phyloP scores from a whole-genome alignment of 352 stramenopile species.

The Pythium apleroticum region DNA sequence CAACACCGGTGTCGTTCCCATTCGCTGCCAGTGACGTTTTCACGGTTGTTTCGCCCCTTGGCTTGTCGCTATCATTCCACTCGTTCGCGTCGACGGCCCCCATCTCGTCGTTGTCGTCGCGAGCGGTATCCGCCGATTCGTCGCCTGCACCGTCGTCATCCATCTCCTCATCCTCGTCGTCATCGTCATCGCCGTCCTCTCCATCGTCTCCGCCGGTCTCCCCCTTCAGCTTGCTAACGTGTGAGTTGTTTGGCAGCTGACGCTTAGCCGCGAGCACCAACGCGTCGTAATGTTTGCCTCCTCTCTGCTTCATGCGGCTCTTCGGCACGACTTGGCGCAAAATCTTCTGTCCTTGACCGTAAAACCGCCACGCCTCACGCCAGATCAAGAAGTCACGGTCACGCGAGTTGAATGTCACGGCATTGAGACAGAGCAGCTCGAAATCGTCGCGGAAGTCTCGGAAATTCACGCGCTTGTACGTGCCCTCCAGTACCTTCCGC shows the following conservation, averaged over 20 bases:
- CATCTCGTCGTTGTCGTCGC: background rate
- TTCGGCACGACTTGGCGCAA: constrained; percentile 75
- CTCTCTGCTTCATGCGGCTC: constrained; percentile 72
- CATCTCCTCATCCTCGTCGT: constrained; percentile 23
- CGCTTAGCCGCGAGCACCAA: constrained; percentile 73
- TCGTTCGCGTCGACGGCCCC: constrained; percentile 9
- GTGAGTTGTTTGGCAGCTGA: constrained; percentile 82
- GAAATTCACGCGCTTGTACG: constrained; percentile 76
- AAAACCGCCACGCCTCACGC: constrained; percentile 92
- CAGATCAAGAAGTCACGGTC: constrained; percentile 90
- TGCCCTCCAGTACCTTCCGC: constrained; percentile 59
- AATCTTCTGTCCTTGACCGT: constrained; percentile 76
- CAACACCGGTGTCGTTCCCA: background rate
- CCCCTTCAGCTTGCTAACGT: constrained; percentile 48
- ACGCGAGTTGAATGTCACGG: constrained; percentile 94
- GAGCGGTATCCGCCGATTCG: constrained; percentile 15
- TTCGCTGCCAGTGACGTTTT: background rate
- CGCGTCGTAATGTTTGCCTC: constrained; percentile 68
- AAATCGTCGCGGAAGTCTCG: constrained; percentile 89
- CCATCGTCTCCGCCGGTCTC: constrained; percentile 22
- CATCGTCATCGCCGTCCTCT: constrained; percentile 30
- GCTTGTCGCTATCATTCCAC: background rate
- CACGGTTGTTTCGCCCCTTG: background rate
- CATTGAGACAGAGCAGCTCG: constrained; percentile 95
- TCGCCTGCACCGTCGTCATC: constrained; percentile 23